Percentiles rank a stretch among this genome's conserved stretches.
Conservation (phyloP, 2,329 filamentous ascomycete genomes). For the Aureobasidium melanogenum region DNA sequence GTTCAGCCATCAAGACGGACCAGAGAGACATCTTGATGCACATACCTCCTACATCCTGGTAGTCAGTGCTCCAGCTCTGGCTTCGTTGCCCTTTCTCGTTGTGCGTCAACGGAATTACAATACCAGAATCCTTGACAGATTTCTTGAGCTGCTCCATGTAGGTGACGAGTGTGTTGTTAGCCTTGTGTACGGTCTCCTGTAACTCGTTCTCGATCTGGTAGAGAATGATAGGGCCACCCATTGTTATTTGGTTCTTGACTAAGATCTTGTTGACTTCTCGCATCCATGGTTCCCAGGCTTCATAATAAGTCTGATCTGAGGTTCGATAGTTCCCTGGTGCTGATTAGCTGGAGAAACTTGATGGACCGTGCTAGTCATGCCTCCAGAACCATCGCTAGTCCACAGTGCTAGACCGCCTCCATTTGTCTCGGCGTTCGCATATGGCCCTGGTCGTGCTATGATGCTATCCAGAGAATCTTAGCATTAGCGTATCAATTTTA, state of each 20-base stretch:
- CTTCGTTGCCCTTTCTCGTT: constrained; percentile 54
- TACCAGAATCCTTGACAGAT: constrained; percentile 46
- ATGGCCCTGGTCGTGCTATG: constrained; percentile 45
- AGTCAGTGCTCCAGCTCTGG: constrained; percentile 54
- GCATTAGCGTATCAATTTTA: neutral
- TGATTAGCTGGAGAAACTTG: neutral
- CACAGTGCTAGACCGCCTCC: constrained; percentile 54
- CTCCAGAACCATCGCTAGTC: constrained; percentile 51
- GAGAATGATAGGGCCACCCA: constrained; percentile 46
- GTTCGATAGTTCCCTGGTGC: constrained; percentile 35
- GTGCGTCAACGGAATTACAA: constrained; percentile 48
- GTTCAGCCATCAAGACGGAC: neutral
- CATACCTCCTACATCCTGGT: constrained; percentile 44
- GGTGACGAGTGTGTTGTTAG: constrained; percentile 31
- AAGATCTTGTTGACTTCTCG: constrained; percentile 41
- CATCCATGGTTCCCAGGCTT: constrained; percentile 44
- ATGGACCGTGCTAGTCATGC: constrained; percentile 19
- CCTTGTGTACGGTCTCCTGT: constrained; percentile 30
- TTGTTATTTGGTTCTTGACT: constrained; percentile 46
- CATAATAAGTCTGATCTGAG: constrained; percentile 37
- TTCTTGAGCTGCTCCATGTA: constrained; percentile 53
- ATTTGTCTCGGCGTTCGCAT: constrained; percentile 56
- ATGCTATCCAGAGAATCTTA: neutral
- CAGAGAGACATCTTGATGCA: neutral
- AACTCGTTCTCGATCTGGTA: constrained; percentile 53